These are phyloP conservation scores for Elongisporangium senticosum DNA, from an alignment of 352 stramenopile genomes.

Conservation along the genomic window DNA sequence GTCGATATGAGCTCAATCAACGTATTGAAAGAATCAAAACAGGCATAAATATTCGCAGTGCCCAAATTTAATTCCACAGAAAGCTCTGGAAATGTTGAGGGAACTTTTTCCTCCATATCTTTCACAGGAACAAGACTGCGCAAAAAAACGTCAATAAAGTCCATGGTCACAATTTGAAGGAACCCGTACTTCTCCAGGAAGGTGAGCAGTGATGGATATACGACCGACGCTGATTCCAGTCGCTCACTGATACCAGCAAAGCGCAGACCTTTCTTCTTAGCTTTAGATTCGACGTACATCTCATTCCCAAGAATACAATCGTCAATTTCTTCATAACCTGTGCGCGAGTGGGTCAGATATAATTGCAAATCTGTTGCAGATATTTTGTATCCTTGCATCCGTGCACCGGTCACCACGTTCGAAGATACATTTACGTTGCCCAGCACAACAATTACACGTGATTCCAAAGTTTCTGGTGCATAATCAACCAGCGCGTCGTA, in stretches of 20 bases:
- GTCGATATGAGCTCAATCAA: slow-evolving; percentile 65
- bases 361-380: slow-evolving; percentile 63
- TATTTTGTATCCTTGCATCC: slow-evolving; percentile 87
- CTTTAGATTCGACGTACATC: slow-evolving; percentile 30
- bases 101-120: slow-evolving; percentile 24
- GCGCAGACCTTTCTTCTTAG: slow-evolving; percentile 34
- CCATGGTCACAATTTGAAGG: slow-evolving; percentile 79
- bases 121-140: slow-evolving; percentile 48
- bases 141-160: slow-evolving; percentile 82
- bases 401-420: slow-evolving; percentile 80
- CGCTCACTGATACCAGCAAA: slow-evolving; percentile 22
- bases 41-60: slow-evolving; percentile 85
- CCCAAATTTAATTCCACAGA: slow-evolving; percentile 79
- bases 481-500: slow-evolving; percentile 84
- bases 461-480: slow-evolving; percentile 48
- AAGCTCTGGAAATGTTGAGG: slow-evolving; percentile 57
- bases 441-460: slow-evolving; percentile 68
- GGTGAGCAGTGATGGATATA: slow-evolving; percentile 69
- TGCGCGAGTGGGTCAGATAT: slow-evolving; percentile 57
- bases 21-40: slow-evolving; percentile 87
- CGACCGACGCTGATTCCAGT: slow-evolving; percentile 1
- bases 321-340: slow-evolving; percentile 69
- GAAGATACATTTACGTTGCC: slow-evolving; percentile 74
- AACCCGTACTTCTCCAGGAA: slow-evolving; percentile 81
- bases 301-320: slow-evolving; percentile 60